Base-by-base conservation (phyloP, 805 yeast species). In the Saccharomyces jurei region DNA sequence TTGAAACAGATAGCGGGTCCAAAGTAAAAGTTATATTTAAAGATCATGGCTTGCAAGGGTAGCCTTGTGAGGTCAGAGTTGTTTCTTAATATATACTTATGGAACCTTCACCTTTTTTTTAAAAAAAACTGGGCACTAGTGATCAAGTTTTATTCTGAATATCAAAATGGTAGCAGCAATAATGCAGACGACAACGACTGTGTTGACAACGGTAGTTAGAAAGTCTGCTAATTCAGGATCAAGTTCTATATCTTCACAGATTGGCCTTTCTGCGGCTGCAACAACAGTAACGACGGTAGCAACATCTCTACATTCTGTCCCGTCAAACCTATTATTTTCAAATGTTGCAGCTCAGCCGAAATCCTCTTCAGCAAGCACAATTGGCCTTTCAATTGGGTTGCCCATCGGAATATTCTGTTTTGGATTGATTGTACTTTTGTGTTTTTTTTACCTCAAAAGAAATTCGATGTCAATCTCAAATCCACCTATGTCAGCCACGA, bases 321-420 rank as follows among this genome's bases (percentile, higher is more conserved):
- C 28, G 47, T 31, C 29, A 10, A n/a, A 26, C 49, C 44, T 36
- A n/a, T 17, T 36, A 17, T 36, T 36, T 17, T 36, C 44, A 17
- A 36, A 41, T 17, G 50, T 52, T 30, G 49, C 50, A 9, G 52
- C 51, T 28, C 48, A 49, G 3, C 47, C 56, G 8, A 55, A 56
- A 30, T 52, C 55, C 27, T 52, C 58, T 1, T 59, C 64, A 2
- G 56, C 54, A 6, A 27, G 50, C 14, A 56, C 57, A 4, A 51
- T 68, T 29, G 72, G 67, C 1, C 51, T 68, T n/a, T 59, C 70
- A 4, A 60, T 68, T 26, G 72, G 72, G 1, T 53, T 68, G 17
- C 72, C 72, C 2, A 55, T 68, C 13, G 71, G 68, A 0, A 53
- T 68, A 8, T 63, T 67, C 50, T 57, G 60, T 46, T 52, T 65